These are phyloP conservation scores for Primulina eburnea DNA, from an alignment of 257 asterid genomes.

Conservation along the genomic window DNA sequence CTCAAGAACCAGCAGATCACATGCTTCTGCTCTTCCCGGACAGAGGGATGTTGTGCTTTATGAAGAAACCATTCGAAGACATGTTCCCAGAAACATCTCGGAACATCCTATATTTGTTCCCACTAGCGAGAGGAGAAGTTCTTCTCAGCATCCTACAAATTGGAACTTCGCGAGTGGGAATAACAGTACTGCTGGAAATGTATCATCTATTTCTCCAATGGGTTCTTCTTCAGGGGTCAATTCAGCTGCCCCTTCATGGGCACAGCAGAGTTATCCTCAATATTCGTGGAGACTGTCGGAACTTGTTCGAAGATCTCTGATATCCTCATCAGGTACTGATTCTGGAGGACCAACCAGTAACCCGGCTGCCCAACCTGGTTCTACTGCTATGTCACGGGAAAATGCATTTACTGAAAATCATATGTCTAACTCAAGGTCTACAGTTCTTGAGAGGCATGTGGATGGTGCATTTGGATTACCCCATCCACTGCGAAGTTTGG, in stretches of 20 bases:
- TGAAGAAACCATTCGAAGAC: conserved; percentile 41
- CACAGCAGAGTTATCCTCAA: conserved; percentile 50
- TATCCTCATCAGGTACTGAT: conserved; percentile 51
- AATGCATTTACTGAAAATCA: conserved; percentile 44
- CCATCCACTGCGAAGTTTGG: conserved; percentile 49
- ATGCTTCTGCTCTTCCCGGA: conserved; percentile 29
- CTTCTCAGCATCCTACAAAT: conserved; percentile 46
- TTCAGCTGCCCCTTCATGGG: conserved; percentile 54
- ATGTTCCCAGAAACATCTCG: conserved; percentile 58
- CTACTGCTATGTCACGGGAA: conserved; percentile 45
- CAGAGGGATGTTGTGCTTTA: conserved; percentile 30
- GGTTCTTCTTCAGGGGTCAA: conserved; percentile 44
- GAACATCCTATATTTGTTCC: conserved; percentile 74
- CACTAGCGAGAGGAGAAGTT: conserved; percentile 44
- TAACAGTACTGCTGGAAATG: conserved; percentile 37
- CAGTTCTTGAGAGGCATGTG: conserved; percentile 69
- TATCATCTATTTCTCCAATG: conserved; percentile 44
- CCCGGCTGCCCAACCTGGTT: conserved; percentile 36
- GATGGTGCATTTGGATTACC: conserved; percentile 64
- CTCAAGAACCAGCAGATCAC: conserved; percentile 41
- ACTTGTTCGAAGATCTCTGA: conserved; percentile 62
- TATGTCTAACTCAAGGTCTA: conserved; percentile 52
- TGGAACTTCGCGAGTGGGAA: conserved; percentile 50
- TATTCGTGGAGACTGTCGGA: conserved; percentile 70
- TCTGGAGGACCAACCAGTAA: conserved; percentile 50